A percentile compares a stretch with the other conserved stretches of the same genome.
Conservation (phyloP, 495 filamentous ascomycete species). For the Talaromyces thailandensis region DNA sequence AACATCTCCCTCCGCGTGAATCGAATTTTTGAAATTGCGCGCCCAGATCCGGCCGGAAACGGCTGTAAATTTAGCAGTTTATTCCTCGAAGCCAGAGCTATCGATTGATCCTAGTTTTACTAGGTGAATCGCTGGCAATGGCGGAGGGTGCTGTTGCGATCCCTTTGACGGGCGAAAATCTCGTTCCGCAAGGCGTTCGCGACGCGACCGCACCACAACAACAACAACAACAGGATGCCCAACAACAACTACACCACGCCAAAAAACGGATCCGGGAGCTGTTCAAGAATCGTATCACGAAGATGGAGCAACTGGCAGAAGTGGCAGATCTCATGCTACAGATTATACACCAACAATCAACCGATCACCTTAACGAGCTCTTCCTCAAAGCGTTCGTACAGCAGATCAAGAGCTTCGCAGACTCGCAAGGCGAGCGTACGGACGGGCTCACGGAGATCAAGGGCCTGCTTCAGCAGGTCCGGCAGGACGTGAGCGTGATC, state of each 20-base stretch:
- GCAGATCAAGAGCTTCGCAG: not conserved
- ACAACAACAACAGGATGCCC: not conserved
- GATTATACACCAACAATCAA: not conserved
- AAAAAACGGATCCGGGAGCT: not conserved
- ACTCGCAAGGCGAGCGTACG: not conserved
- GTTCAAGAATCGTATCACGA: not conserved
- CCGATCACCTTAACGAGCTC: not conserved
- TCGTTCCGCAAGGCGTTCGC: not conserved
- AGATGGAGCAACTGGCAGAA: not conserved
- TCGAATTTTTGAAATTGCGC: conserved; percentile 1
- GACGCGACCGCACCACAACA: not conserved
- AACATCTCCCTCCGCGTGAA: not conserved
- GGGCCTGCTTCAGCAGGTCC: not conserved
- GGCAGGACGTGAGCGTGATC: not conserved
- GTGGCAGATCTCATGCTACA: not conserved
- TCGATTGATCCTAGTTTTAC: not conserved
- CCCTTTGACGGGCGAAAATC: not conserved
- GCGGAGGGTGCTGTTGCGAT: not conserved
- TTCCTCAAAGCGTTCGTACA: not conserved
- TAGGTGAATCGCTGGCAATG: not conserved
- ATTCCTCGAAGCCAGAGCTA: not conserved
- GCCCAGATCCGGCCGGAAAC: not conserved
- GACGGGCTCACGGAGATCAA: not conserved
- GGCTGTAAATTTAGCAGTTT: not conserved
- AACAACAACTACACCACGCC: not conserved